These are phyloP conservation scores for Acidiella bohemica DNA, from an alignment of 495 filamentous ascomycete genomes.

Conservation along the genomic window DNA sequence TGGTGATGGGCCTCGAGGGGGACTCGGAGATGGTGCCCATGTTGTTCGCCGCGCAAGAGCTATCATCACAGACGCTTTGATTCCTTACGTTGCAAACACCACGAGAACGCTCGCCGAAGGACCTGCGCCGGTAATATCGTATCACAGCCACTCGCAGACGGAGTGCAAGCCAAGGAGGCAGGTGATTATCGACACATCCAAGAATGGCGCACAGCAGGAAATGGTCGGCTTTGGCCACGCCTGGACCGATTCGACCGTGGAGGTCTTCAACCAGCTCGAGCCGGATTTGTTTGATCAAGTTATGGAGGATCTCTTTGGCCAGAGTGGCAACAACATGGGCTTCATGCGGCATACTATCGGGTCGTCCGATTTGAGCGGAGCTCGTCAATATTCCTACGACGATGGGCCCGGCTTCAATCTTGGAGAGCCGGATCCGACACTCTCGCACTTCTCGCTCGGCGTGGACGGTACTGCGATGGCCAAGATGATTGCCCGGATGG, in stretches of 20 bases:
- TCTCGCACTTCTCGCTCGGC: constrained; percentile 36
- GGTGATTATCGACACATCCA: constrained; percentile 6
- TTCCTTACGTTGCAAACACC: constrained; percentile 9
- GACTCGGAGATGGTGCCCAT: constrained; percentile 10
- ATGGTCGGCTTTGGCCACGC: constrained; percentile 43
- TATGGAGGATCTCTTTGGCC: constrained; percentile 36
- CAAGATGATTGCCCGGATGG: constrained; percentile 32
- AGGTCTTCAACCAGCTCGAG: constrained; percentile 36
- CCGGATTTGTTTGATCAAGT: constrained; percentile 29
- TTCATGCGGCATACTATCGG: constrained; percentile 44
- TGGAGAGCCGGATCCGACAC: constrained; percentile 28
- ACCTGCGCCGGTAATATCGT: constrained; percentile 5
- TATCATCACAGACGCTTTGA: constrained; percentile 13
- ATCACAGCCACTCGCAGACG: not conserved
- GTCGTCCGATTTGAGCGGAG: constrained; percentile 38
- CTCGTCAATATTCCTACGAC: constrained; percentile 40
- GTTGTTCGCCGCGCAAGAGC: constrained; percentile 5
- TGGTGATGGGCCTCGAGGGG: constrained; percentile 10
- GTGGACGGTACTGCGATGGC: constrained; percentile 42
- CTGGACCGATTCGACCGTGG: constrained; percentile 43
- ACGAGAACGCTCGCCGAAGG: constrained; percentile 12
- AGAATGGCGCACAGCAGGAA: constrained; percentile 23
- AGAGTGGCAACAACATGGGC: constrained; percentile 35
- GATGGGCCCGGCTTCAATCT: constrained; percentile 26
- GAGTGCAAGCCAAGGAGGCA: not conserved